Conservation (phyloP, 306 rosid species). For the Lathyrus aphaca region DNA sequence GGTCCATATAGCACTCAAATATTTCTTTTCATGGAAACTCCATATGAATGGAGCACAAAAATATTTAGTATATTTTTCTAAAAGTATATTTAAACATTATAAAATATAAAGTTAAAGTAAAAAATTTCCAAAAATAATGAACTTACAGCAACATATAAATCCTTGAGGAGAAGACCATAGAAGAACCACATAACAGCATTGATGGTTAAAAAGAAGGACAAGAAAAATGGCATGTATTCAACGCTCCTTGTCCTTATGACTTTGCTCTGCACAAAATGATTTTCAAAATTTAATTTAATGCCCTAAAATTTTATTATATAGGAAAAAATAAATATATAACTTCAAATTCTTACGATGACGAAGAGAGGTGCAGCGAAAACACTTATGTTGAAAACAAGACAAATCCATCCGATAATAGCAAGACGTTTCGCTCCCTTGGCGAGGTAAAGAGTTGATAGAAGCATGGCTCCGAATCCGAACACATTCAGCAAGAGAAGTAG, state of each 20-base stretch:
- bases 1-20: slow-evolving; percentile 37
- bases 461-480: slow-evolving; percentile 76
- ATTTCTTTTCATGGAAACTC: slow-evolving; percentile 32
- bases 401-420: slow-evolving; percentile 80
- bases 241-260: slow-evolving; percentile 80
- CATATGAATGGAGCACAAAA: slow-evolving; percentile 31
- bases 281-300: background rate
- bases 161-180: slow-evolving; percentile 81
- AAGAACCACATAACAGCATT: slow-evolving; percentile 96
- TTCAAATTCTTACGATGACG: slow-evolving; percentile 59
- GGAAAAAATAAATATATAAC: too few species aligned
- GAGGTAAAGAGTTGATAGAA: slow-evolving; percentile 61
- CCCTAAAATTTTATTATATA: too few species aligned
- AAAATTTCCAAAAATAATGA: background rate
- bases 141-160: slow-evolving; percentile 86
- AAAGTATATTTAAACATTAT: slow-evolving; percentile 32
- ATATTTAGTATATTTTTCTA: slow-evolving; percentile 5
- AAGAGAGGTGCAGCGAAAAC: slow-evolving; percentile 94
- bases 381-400: slow-evolving; percentile 71
- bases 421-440: slow-evolving; percentile 64
- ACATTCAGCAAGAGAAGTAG: slow-evolving; percentile 66
- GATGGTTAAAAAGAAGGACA: slow-evolving; percentile 78
- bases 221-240: slow-evolving; percentile 86
- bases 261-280: slow-evolving; percentile 54
- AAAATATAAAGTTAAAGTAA: slow-evolving; percentile 10